Base-by-base conservation (phyloP, 768 basidiomycete genomes). In the Hericium coralloides region DNA sequence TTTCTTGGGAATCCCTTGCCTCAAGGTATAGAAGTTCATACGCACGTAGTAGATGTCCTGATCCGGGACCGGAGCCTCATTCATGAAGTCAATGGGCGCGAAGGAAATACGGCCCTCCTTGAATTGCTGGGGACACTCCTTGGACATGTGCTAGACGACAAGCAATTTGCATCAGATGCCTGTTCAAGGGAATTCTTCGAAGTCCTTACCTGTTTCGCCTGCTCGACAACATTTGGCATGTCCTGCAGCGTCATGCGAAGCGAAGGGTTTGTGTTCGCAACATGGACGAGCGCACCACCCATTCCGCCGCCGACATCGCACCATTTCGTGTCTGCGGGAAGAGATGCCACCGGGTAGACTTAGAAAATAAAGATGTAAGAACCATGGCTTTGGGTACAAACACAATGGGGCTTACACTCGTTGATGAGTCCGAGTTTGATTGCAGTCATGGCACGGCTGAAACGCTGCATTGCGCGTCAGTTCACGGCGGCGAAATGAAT, bases 231-330 rank as follows among this genome's bases (percentile, higher is more conserved):
- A 14, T 64, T 59, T 0, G 64, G 66, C 14, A 69, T 52, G 51
- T 74, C 73, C 15, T 72, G 72, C 20, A 72, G 52, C 6, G 65
- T 66, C 7, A 73, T 59, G 39, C 65, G 63, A n/a, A 74, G n/a
- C 22, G 70, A 52, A 18, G 69, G 65, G 53, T 69, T 60, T 20
- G 23, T 63, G 31, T 66, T 65, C 2, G 63, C 64, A 2, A 74
- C 64, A 2, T 66, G 64, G 15, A 74, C 55, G 20, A 68, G 63
- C 31, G 68, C 65, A 12, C 65, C 59, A 9, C 72, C 73, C 17
- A 70, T 64, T 7, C 72, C 66, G 45, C 72, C 72, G 10, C 71
- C 72, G 3, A 73, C 64, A 51, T 73, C 72, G 22, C 72, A 69
- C 8, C 73, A 55, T 7, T 64, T 65, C 0, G 69, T 65, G 49